A percentile compares a stretch with the other conserved stretches of the same genome.
Evolutionary conservation across 768 basidiomycete species (phyloP).

Genomic region (Cyclocybe aegerita): DNA sequence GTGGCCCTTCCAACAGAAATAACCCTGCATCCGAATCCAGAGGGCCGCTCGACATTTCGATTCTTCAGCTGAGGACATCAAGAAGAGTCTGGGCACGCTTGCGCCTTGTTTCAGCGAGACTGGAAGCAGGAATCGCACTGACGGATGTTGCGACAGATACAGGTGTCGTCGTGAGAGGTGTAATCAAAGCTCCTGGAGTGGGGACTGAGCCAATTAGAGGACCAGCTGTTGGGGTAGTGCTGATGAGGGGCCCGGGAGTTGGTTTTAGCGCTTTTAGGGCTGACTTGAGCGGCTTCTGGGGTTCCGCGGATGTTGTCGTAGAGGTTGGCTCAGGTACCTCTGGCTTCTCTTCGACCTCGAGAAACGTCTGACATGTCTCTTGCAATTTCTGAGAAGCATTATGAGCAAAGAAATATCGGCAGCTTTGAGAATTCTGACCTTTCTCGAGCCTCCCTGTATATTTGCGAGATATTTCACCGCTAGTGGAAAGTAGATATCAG

Average conservation of each 20-base stretch:
- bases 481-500: slow-evolving; percentile 23
- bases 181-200: neutral
- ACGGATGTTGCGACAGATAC: neutral
- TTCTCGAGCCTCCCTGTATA: slow-evolving; percentile 22
- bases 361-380: slow-evolving; percentile 15
- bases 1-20: too few relatives aligned
- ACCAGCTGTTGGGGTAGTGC: slow-evolving; percentile 10
- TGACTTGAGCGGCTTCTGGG: neutral
- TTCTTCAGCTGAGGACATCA: slow-evolving; percentile 7
- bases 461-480: slow-evolving; percentile 20
- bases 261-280: slow-evolving; percentile 1
- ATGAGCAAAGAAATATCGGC: neutral
- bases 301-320: neutral
- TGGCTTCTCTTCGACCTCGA: slow-evolving; percentile 12
- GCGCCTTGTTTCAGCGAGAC: slow-evolving; percentile 8
- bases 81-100: slow-evolving; percentile 17
- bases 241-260: neutral
- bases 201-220: slow-evolving; percentile 15
- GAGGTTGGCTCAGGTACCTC: neutral
- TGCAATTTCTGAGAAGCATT: slow-evolving; percentile 17
- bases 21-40: too few relatives aligned
- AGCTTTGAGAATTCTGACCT: slow-evolving; percentile 10
- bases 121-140: neutral
- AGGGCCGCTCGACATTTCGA: neutral
- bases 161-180: neutral